Conservation (phyloP, 2,329 filamentous ascomycete genomes). For the Trichophaea hybrida region DNA sequence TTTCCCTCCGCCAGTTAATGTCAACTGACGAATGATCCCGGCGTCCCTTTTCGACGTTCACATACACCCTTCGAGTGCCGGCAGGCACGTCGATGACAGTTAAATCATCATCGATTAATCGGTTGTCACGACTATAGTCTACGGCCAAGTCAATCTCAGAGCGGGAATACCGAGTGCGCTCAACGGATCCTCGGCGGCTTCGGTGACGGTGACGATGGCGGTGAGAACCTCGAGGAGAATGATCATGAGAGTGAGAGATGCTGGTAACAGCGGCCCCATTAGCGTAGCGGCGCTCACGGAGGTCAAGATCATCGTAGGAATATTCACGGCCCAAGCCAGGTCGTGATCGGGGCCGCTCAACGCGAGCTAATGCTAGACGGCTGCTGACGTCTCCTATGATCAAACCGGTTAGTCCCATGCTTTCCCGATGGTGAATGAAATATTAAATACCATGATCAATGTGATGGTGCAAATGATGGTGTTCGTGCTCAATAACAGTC, state of each 20-base stretch:
- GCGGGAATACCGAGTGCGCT: constrained; percentile 12
- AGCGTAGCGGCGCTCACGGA: constrained; percentile 17
- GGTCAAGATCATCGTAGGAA: constrained; percentile 18
- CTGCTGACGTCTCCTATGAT: constrained; percentile 10
- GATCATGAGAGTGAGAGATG: constrained; percentile 6
- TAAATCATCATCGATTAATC: constrained; percentile 39
- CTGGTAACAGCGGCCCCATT: constrained; percentile 16
- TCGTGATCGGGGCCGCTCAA: constrained; percentile 7
- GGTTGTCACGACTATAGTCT: no score
- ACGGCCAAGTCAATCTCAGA: constrained; percentile 18
- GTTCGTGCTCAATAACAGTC: constrained; percentile 22
- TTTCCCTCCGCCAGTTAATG: constrained; percentile 65
- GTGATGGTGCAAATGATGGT: constrained; percentile 24
- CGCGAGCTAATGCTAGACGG: not conserved
- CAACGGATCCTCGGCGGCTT: not conserved
- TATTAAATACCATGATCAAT: constrained; percentile 21
- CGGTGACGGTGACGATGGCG: constrained; percentile 11
- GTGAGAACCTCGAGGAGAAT: constrained; percentile 1
- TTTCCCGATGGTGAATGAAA: not conserved
- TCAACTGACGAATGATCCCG: not conserved
- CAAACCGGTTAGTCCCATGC: not conserved
- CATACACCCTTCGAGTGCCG: constrained; percentile 64
- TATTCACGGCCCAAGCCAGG: constrained; percentile 13
- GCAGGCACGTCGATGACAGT: constrained; percentile 71
- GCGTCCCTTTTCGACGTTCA: constrained; percentile 48